A percentile compares a stretch with the other conserved stretches of the same genome.
phyloP scores from a whole-genome alignment of 78 protist species.

The Pigoraptor vietnamica region DNA sequence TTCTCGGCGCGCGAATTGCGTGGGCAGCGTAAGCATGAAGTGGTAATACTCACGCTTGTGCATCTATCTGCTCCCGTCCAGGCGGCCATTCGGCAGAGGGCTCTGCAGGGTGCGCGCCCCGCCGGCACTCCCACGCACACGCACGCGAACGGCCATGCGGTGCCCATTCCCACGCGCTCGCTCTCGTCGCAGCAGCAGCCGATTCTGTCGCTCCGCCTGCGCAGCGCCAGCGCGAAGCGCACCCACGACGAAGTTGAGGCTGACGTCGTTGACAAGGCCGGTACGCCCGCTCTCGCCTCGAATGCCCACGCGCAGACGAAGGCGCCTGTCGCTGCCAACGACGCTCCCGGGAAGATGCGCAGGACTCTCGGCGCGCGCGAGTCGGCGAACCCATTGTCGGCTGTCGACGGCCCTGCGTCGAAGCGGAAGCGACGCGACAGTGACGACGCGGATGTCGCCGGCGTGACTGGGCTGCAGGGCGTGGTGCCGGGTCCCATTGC shows the following conservation, averaged over 20 bases:
- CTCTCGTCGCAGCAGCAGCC: background rate
- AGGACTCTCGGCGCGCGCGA: background rate
- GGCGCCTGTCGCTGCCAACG: background rate
- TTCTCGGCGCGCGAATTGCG: background rate
- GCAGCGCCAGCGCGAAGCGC: background rate
- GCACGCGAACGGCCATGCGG: background rate
- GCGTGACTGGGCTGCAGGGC: background rate
- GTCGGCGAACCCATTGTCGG: background rate
- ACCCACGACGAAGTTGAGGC: background rate
- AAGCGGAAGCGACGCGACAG: background rate
- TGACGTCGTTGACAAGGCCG: background rate
- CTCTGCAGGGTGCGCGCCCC: background rate
- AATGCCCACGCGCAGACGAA: background rate
- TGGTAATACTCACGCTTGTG: background rate
- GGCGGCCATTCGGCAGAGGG: background rate
- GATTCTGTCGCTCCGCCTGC: background rate
- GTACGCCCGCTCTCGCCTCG: background rate
- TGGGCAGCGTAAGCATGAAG: too few species aligned
- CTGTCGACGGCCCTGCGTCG: background rate
- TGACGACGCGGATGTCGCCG: background rate
- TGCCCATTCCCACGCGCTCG: background rate
- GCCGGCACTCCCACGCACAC: background rate
- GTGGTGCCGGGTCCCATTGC: background rate
- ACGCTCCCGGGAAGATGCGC: background rate
- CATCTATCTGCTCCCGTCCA: background rate